phyloP scores from a whole-genome alignment of 331 rosid species.

The Quercus lobata region DNA sequence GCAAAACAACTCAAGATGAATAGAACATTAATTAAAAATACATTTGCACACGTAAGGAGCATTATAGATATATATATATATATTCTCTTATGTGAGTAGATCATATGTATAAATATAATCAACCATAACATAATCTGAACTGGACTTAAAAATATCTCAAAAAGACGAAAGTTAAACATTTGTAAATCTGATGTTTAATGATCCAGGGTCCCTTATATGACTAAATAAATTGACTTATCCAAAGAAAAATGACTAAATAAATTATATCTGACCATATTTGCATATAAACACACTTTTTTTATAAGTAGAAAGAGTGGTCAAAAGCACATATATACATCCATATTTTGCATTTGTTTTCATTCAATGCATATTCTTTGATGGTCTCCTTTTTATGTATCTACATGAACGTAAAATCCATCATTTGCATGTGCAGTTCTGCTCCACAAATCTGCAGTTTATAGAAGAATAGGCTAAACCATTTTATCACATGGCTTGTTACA shows the following conservation, averaged over 20 bases:
- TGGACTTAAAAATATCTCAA: conserved; percentile 9
- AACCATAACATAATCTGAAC: conserved; percentile 3
- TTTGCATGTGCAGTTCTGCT: background rate
- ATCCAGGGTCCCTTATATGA: background rate
- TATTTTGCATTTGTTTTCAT: background rate
- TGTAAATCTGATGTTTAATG: conserved; percentile 1
- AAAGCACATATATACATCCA: background rate
- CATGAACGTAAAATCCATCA: background rate
- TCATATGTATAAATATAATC: background rate
- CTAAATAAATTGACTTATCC: background rate
- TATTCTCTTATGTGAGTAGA: background rate
- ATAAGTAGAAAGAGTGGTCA: too few relatives aligned
- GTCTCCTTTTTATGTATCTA: background rate
- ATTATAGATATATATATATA: background rate
- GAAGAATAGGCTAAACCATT: background rate
- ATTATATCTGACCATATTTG: background rate
- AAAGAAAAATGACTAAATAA: background rate
- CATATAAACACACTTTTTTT: background rate
- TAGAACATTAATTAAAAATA: background rate
- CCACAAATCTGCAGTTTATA: background rate
- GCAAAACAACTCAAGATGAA: conserved; percentile 32
- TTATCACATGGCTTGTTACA: background rate
- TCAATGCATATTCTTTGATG: background rate
- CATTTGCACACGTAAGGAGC: background rate
- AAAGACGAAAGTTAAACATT: background rate